A percentile compares a stretch with the other conserved stretches of the same genome.
Conservation (phyloP, 768 basidiomycete genomes). For the Grammothele lineata region DNA sequence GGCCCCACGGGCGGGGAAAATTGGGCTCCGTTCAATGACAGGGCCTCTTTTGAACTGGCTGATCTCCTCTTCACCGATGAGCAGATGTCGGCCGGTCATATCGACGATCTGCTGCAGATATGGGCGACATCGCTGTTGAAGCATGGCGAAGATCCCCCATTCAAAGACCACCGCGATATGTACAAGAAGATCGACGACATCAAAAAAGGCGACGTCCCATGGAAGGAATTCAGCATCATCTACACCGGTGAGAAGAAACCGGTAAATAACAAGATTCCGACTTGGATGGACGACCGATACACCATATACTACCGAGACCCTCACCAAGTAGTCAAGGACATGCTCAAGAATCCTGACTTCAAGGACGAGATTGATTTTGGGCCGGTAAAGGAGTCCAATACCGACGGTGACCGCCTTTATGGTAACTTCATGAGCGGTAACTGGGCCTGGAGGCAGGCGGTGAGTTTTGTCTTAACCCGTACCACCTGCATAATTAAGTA, state of each 20-base stretch:
- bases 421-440: neutral
- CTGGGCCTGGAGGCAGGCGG: neutral
- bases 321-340: constrained; percentile 13
- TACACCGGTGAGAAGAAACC: constrained; percentile 17
- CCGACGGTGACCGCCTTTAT: neutral
- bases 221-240: constrained; percentile 31
- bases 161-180: no score
- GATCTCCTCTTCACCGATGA: no score
- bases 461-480: neutral
- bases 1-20: no score
- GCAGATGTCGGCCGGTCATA: no score
- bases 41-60: no score
- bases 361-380: constrained; percentile 20
- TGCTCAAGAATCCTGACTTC: constrained; percentile 21
- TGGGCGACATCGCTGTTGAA: no score
- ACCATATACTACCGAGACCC: constrained; percentile 22
- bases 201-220: constrained; percentile 30
- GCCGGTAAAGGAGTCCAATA: constrained; percentile 14
- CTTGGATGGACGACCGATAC: constrained; percentile 24
- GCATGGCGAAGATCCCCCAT: no score
- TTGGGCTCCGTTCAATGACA: no score
- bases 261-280: constrained; percentile 9
- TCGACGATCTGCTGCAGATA: no score
- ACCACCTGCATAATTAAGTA: neutral
- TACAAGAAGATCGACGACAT: no score